Percentiles rank a stretch among this genome's conserved stretches.
phyloP scores from a whole-genome alignment of 2,329 filamentous ascomycete genomes.

The Chrysosphaeria jannelii region DNA sequence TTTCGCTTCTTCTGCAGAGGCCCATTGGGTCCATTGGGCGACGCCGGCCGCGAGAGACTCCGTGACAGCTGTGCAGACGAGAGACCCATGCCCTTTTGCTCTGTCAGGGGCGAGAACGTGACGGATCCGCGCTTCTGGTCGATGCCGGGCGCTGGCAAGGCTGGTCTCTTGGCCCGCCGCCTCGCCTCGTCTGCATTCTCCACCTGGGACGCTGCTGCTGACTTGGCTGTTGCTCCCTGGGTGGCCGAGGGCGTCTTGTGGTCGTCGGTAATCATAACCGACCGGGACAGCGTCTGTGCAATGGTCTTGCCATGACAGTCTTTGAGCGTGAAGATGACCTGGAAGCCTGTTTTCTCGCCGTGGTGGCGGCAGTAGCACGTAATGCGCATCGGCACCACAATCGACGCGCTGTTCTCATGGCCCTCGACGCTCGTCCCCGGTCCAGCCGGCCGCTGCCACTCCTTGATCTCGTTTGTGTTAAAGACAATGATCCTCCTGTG shows the following conservation, averaged over 20 bases:
- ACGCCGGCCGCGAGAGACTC: constrained; percentile 36
- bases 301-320: constrained; percentile 47
- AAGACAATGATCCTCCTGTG: constrained; percentile 64
- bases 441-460: constrained; percentile 30
- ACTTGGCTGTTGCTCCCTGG: constrained; percentile 3
- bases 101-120: constrained; percentile 5
- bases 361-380: constrained; percentile 94
- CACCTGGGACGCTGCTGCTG: background rate
- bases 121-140: background rate
- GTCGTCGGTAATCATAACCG: constrained; percentile 93
- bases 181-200: constrained; percentile 2
- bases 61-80: constrained; percentile 6
- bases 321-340: constrained; percentile 82
- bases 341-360: constrained; percentile 72
- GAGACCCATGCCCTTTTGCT: background rate
- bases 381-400: constrained; percentile 79
- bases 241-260: constrained; percentile 41
- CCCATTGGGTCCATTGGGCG: constrained; percentile 31
- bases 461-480: constrained; percentile 65
- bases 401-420: constrained; percentile 8
- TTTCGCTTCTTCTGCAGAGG: constrained; percentile 59
- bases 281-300: constrained; percentile 57
- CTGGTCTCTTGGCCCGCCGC: constrained; percentile 1
- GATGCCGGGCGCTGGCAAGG: background rate
- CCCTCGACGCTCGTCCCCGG: no score